Base-by-base conservation (phyloP, 768 basidiomycete species). In the Kwoniella dendrophila region DNA sequence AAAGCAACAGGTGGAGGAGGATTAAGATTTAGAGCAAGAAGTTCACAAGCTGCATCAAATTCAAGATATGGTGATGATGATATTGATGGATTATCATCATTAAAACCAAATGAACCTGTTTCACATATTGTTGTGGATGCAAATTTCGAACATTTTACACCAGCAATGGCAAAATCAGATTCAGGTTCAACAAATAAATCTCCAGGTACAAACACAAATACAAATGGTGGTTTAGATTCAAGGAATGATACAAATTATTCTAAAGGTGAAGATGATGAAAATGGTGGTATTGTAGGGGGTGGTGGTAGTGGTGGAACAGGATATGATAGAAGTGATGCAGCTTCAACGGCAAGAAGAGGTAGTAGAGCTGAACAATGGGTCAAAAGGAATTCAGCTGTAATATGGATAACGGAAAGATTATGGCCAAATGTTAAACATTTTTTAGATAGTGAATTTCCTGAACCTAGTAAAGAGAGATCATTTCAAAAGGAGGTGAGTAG, bases 401-500 rank as follows among this genome's bases (percentile, higher is more conserved):
- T 48, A 1, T 62, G 60, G 60, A 36, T 73, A 6, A 50, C 71
- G 38, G 74, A 72, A 34, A 63, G 72, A 20, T 33, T 64, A 4
- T 73, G 68, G 69, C 74, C 74, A 0, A 74, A 67, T 45, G 24
- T 75, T 38, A 55, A 43, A 38, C 71, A 79, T 57, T 79, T 77
- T 52, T 61, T 74, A 51, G 73, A 79, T 51, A 72, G 71, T 20
- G 68, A 59, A 18, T 79, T 75, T 58, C 70, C 73, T 6, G 78
- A 79, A 51, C 48, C 62, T 4, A 63, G 55, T 36, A 78, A 78
- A 55, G 77, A 78, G 58, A 60, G 68, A 44, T 67, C 73, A 20
- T 78, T 70, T 53, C 70, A 73, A 40, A 77, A 76, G 58, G 77
- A 78, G 59, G 74, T 78, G 64, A 63, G 70, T 64, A n/a, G 3